Percentiles rank a stretch among this genome's conserved stretches.
Conservation (phyloP, 2,329 filamentous ascomycete genomes). For the Ascocoryne sarcoides region DNA sequence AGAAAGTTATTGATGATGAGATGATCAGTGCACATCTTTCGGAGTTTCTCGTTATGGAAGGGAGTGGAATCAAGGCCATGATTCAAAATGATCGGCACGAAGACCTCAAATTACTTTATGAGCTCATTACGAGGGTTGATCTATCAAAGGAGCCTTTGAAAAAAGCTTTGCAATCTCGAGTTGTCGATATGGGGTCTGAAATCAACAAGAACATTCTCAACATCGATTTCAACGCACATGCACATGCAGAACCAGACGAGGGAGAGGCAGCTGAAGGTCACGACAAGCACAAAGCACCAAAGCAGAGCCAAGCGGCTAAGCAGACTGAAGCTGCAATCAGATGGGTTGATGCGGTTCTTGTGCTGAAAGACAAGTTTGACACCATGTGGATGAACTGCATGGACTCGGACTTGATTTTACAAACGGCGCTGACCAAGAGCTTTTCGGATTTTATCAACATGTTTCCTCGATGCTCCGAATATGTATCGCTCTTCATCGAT, state of each 20-base stretch:
- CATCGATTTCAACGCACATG: constrained; percentile 40
- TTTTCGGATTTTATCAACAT: constrained; percentile 90
- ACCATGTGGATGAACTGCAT: constrained; percentile 68
- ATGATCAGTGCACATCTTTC: constrained; percentile 69
- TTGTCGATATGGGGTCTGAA: constrained; percentile 71
- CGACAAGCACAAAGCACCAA: constrained; percentile 38
- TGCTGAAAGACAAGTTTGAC: constrained; percentile 85
- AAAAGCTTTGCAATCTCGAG: constrained; percentile 60
- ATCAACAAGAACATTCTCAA: constrained; percentile 63
- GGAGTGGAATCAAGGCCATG: constrained; percentile 80
- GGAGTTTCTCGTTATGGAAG: constrained; percentile 77
- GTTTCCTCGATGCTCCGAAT: constrained; percentile 80
- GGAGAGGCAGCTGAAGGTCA: constrained; percentile 42
- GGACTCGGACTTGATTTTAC: constrained; percentile 62
- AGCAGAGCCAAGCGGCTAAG: constrained; percentile 55
- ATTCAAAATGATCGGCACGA: constrained; percentile 77
- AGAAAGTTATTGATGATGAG: constrained; percentile 68
- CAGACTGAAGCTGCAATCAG: constrained; percentile 82
- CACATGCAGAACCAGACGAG: constrained; percentile 36
- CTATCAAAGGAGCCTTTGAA: constrained; percentile 61
- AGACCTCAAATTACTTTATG: constrained; percentile 74
- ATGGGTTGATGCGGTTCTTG: constrained; percentile 89
- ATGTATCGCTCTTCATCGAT: constrained; percentile 92
- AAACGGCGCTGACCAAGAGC: constrained; percentile 75
- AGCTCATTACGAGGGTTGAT: constrained; percentile 71